Evolutionary conservation across 306 rosid genomes (phyloP), one percentile per base, ranked within the genome.

Genomic region (Pterocarpus santalinus): DNA sequence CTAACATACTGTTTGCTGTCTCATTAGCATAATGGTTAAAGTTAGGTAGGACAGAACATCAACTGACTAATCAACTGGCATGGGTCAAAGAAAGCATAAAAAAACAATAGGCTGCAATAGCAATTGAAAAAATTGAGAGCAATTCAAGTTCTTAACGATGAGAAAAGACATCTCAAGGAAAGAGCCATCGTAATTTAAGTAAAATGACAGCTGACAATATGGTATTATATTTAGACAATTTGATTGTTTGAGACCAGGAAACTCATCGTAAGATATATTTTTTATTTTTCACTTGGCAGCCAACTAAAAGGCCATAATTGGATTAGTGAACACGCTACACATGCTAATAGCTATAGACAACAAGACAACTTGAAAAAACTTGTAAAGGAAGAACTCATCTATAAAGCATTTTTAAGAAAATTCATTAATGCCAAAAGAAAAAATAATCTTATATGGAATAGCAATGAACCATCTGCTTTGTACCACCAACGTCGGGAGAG

Each of bases 21-120:
- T 14, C 64, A 44, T 77, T 80, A 57, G 17, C 63, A 63, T 65
- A 78, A 39, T 49, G 28, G 34, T 72, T 80, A 8, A 66, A 38
- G 80, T 86, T 84, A 75, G 91, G 92, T 84, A 75, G 66, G 53
- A 84, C 8, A 52, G 77, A 82, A 84, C 85, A 86, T 86, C 87
- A 69, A 68, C 34, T 44, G 70, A 65, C 2, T 28, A 66, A 77
- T 41, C 72, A 65, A 34, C 60, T 66, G 79, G 64, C 56, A 71
- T 65, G 64, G 83, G 15, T 30, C 22, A 61, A 75, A 57, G 72
- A 41, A 56, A 8, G 33, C 33, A 41, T 38, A 56, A 69, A 57
- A 39, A 68, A 53, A 43, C 35, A 78, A 73, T 8, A 60, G 47
- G 76, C 41, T 80, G 22, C 72, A 76, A 61, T 69, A 72, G 68